Percentiles rank a stretch among this genome's conserved stretches.
phyloP scores from a whole-genome alignment of 2,329 filamentous ascomycete species.

The Monilinia fructicola region DNA sequence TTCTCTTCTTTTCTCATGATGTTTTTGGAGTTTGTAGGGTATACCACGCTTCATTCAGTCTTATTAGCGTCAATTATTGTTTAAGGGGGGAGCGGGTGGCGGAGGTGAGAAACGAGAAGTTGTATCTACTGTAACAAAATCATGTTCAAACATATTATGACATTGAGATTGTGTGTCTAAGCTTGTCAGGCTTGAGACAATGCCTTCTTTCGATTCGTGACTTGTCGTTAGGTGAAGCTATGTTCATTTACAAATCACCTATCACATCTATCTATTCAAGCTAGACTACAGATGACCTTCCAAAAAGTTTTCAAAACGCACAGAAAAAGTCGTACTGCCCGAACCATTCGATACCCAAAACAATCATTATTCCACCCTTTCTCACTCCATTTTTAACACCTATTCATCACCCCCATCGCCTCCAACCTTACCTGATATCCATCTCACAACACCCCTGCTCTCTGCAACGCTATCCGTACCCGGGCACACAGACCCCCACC shows the following conservation, averaged over 20 bases:
- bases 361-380: too few relatives aligned
- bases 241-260: not conserved
- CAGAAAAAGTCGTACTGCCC: too few relatives aligned
- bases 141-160: not conserved
- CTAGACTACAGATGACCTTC: not conserved
- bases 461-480: too few relatives aligned
- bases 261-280: not conserved
- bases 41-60: constrained; percentile 14
- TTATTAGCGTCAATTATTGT: not conserved
- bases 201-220: not conserved
- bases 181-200: not conserved
- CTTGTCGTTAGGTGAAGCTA: not conserved
- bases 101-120: not conserved
- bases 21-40: constrained; percentile 16
- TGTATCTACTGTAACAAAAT: not conserved
- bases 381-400: too few relatives aligned
- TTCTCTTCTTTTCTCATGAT: not conserved
- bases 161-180: not conserved
- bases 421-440: too few relatives aligned
- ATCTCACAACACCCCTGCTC: too few relatives aligned
- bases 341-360: too few relatives aligned
- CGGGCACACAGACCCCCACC: too few relatives aligned
- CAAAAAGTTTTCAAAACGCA: too few relatives aligned
- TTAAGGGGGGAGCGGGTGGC: not conserved
- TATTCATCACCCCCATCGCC: too few relatives aligned